Evolutionary conservation across 192 early-diverging fungal genomes (phyloP).

Genomic region (Entomortierella beljakovae): DNA sequence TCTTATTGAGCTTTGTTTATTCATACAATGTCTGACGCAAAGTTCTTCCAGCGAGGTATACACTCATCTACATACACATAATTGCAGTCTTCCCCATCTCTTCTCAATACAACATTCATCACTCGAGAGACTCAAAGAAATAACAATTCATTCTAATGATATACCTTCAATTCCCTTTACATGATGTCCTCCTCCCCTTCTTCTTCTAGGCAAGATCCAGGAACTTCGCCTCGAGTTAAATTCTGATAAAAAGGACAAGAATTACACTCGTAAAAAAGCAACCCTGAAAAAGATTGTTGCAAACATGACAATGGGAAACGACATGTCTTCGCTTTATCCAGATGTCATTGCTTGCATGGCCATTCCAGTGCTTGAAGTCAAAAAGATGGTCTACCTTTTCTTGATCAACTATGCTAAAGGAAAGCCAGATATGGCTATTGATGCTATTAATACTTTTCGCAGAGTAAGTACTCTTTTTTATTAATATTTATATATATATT

Average conservation of each 20-base stretch:
- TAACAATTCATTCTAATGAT: too few relatives aligned
- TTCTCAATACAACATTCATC: background rate
- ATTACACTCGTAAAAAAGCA: slow-evolving; percentile 84
- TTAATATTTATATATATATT: too few relatives aligned
- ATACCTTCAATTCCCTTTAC: background rate
- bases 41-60: slow-evolving; percentile 69
- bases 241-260: slow-evolving; percentile 86
- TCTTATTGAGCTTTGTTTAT: background rate
- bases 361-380: slow-evolving; percentile 86
- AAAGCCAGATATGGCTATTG: slow-evolving; percentile 93
- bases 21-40: slow-evolving; percentile 62
- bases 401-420: slow-evolving; percentile 95
- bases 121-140: too few relatives aligned
- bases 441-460: slow-evolving; percentile 90
- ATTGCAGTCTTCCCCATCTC: background rate
- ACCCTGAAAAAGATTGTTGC: slow-evolving; percentile 96
- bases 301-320: slow-evolving; percentile 99
- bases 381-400: slow-evolving; percentile 96
- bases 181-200: background rate
- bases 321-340: slow-evolving; percentile 94
- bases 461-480: too few relatives aligned
- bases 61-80: background rate
- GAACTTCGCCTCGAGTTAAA: slow-evolving; percentile 89
- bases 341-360: slow-evolving; percentile 95
- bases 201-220: slow-evolving; percentile 81